These are phyloP conservation scores for Hanseniaspora valbyensis DNA, from an alignment of 805 yeast species.

Conservation along the genomic window DNA sequence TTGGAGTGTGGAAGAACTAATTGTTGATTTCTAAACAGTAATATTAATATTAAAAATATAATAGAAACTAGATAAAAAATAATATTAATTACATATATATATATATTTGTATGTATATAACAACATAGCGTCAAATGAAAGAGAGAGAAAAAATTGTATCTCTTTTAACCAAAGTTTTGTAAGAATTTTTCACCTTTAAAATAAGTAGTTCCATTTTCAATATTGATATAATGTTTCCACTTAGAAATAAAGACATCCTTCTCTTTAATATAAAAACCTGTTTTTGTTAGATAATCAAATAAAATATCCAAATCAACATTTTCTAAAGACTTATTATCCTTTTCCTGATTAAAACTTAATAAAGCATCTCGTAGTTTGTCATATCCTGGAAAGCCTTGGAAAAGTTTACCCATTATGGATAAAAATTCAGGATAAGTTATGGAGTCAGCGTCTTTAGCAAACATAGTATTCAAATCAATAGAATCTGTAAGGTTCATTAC, in stretches of 20 bases:
- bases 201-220: slow-evolving; percentile 42
- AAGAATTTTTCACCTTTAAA: slow-evolving; percentile 58
- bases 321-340: slow-evolving; percentile 28
- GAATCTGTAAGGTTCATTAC: slow-evolving; percentile 40
- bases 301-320: slow-evolving; percentile 39
- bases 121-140: too few relatives aligned
- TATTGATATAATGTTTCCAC: slow-evolving; percentile 45
- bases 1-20: slow-evolving; percentile 97
- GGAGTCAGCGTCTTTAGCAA: slow-evolving; percentile 25
- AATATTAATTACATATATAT: too few relatives aligned
- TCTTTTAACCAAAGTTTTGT: slow-evolving; percentile 33
- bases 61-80: too few relatives aligned
- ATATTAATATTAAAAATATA: too few relatives aligned
- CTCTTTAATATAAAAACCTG: slow-evolving; percentile 30
- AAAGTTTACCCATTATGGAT: slow-evolving; percentile 47
- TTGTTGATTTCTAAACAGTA: slow-evolving; percentile 64
- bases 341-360: slow-evolving; percentile 35
- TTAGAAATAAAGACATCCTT: slow-evolving; percentile 34
- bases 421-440: slow-evolving; percentile 57
- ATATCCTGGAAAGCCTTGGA: slow-evolving; percentile 42
- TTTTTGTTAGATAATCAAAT: slow-evolving; percentile 39
- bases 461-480: slow-evolving; percentile 23
- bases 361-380: slow-evolving; percentile 50
- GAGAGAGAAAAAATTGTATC: too few relatives aligned
- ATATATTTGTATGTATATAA: too few relatives aligned